Conservation (phyloP, 257 asterid genomes). For the Penstemon eatonii region DNA sequence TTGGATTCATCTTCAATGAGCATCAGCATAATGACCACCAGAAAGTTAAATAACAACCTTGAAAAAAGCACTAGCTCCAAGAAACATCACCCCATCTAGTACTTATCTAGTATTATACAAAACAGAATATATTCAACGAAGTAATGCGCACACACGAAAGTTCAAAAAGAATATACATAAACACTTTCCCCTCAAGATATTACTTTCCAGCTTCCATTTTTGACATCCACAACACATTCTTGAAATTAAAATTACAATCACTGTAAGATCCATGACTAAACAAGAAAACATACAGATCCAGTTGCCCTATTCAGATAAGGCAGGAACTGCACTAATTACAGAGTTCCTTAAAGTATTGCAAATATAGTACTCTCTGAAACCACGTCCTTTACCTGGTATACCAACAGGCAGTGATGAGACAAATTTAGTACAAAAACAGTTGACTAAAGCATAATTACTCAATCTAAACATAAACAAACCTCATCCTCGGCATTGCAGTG, state of each 20-base stretch:
- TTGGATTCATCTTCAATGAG: background rate
- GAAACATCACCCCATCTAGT: slow-evolving; percentile 5
- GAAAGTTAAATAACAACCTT: background rate
- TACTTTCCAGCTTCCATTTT: slow-evolving; percentile 19
- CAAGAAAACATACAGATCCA: slow-evolving; percentile 6
- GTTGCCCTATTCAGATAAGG: slow-evolving; percentile 14
- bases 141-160: slow-evolving; percentile 12
- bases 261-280: slow-evolving; percentile 10
- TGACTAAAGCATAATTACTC: slow-evolving; percentile 19
- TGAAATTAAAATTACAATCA: slow-evolving; percentile 13
- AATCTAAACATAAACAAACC: slow-evolving; percentile 38
- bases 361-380: background rate
- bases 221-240: background rate
- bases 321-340: background rate
- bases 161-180: slow-evolving; percentile 9
- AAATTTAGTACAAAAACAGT: slow-evolving; percentile 8
- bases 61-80: background rate
- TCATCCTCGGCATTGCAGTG: slow-evolving; percentile 96
- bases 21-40: background rate
- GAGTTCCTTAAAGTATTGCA: background rate
- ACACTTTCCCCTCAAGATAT: slow-evolving; percentile 4
- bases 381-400: background rate
- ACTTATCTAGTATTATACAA: background rate
- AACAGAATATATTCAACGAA: slow-evolving; percentile 6
- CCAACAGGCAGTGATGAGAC: background rate